Base-by-base conservation (phyloP, 192 early-diverging fungal genomes). In the Endogone sp. region DNA sequence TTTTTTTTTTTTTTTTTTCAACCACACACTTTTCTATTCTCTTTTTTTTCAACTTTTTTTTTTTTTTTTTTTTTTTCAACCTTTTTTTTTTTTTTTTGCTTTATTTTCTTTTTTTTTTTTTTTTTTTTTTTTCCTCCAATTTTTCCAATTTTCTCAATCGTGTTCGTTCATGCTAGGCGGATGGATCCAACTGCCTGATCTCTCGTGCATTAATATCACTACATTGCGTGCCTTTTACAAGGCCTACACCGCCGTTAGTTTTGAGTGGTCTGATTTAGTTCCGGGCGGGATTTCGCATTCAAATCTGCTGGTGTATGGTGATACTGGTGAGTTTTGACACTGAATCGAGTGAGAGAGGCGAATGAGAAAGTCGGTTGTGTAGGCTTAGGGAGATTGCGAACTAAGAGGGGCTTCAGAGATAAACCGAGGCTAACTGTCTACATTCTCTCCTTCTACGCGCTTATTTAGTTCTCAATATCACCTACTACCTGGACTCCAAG, bases 391-490 rank as follows among this genome's bases (percentile, higher is more conserved):
- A n/a, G n/a, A n/a, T n/a, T n/a, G n/a, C n/a, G n/a, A n/a, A n/a
- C n/a, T n/a, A n/a, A n/a, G n/a, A n/a, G n/a, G n/a, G n/a, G n/a
- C n/a, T n/a, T n/a, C n/a, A n/a, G n/a, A n/a, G n/a, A n/a, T n/a
- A n/a, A n/a, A n/a, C n/a, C n/a, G n/a, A n/a, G n/a, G n/a, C n/a
- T n/a, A n/a, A n/a, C n/a, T n/a, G n/a, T n/a, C n/a, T n/a, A n/a
- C n/a, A n/a, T 60, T 23, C 59, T 23, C 27, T 28, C 59, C 22
- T 23, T 21, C 27, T 28, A 16, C 59, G 9, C 22, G 21, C 24
- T 24, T 24, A 37, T 63, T n/a, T 65, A 77, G 77, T 78, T n/a
- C 59, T 79, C 29, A 79, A 79, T 59, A 57, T 79, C 21, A 70
- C 77, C 3, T 55, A 58, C 24, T 79, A 74, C 44, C 30, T 79